Evolutionary conservation across 345 rosid species (phyloP).

Genomic region (Durio zibethinus): DNA sequence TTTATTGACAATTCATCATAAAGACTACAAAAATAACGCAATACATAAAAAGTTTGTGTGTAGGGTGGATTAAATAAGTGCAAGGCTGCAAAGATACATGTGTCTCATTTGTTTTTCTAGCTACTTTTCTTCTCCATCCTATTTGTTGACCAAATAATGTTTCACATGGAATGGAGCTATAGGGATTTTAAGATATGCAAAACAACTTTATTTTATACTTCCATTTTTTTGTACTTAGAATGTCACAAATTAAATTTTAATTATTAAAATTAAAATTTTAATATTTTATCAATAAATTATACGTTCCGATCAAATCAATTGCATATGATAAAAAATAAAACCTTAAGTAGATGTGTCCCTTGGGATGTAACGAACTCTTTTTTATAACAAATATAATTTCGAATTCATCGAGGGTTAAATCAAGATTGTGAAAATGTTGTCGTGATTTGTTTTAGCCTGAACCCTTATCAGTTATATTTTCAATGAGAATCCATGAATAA

Average conservation of each 20-base stretch:
- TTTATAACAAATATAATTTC: not conserved
- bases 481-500: not conserved
- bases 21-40: not conserved
- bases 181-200: not conserved
- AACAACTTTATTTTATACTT: too few species aligned
- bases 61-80: not conserved
- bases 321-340: too few species aligned
- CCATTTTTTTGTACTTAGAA: too few species aligned
- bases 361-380: too few species aligned
- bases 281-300: too few species aligned
- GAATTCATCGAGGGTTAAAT: not conserved
- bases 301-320: too few species aligned
- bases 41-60: not conserved
- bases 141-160: not conserved
- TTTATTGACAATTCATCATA: not conserved
- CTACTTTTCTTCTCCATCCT: not conserved
- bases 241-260: too few species aligned
- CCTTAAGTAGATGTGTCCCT: too few species aligned
- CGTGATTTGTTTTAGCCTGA: not conserved
- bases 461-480: not conserved
- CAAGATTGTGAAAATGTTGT: not conserved
- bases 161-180: not conserved
- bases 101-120: not conserved
- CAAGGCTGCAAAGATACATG: conserved; percentile 12
- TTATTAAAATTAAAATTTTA: too few species aligned